phyloP scores from a whole-genome alignment of 495 filamentous ascomycete species.

The Daldinia caldariorum region DNA sequence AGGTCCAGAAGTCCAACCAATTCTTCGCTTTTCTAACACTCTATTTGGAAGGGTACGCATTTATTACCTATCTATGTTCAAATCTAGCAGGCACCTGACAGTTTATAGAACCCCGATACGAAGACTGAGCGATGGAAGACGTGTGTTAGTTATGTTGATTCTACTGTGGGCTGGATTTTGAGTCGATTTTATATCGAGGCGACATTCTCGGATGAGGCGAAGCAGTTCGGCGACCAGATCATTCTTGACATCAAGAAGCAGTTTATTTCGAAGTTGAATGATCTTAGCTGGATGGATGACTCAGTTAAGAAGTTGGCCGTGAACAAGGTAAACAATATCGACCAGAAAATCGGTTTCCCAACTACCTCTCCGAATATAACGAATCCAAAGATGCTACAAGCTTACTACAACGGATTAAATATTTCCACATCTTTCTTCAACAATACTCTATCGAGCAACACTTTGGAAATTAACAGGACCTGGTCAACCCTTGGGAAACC shows the following conservation, averaged over 20 bases:
- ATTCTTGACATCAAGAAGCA: constrained; percentile 74
- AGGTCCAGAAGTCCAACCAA: constrained; percentile 66
- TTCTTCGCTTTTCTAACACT: constrained; percentile 64
- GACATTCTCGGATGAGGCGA: constrained; percentile 70
- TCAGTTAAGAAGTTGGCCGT: constrained; percentile 69
- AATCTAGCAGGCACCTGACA: constrained; percentile 27
- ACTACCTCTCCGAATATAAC: constrained; percentile 71
- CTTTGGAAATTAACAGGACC: constrained; percentile 58
- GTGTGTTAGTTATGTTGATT: constrained; percentile 67
- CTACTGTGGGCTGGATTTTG: constrained; percentile 64
- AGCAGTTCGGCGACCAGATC: constrained; percentile 73
- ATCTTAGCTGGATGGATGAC: constrained; percentile 74
- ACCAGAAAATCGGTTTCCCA: constrained; percentile 79
- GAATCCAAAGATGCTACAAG: constrained; percentile 64
- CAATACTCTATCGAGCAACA: constrained; percentile 64
- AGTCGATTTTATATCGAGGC: constrained; percentile 76
- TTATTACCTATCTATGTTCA: background rate
- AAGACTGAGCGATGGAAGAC: constrained; percentile 75
- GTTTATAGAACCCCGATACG: constrained; percentile 64
- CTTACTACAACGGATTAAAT: constrained; percentile 66
- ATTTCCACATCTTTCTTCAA: constrained; percentile 68
- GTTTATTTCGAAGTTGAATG: constrained; percentile 68
- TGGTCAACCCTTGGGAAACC: constrained; percentile 71
- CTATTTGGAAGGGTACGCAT: constrained; percentile 48
- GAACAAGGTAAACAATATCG: constrained; percentile 75